phyloP scores from a whole-genome alignment of 2,329 filamentous ascomycete species.

The Pseudocercospora fuligena region DNA sequence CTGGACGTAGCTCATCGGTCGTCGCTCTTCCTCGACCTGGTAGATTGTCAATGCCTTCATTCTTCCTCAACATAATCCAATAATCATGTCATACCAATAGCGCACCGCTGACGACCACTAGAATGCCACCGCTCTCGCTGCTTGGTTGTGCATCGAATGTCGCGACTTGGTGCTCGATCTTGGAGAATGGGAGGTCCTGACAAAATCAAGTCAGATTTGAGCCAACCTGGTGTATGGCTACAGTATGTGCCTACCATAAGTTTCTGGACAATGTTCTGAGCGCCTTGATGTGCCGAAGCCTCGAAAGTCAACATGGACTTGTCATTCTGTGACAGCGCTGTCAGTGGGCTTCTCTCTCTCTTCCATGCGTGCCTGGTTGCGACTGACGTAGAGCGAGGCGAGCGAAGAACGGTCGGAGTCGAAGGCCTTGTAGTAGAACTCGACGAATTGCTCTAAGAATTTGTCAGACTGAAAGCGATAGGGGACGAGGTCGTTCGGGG shows the following conservation, averaged over 20 bases:
- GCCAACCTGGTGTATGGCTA: neutral
- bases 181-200: conserved; percentile 77
- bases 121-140: conserved; percentile 67
- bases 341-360: conserved; percentile 24
- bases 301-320: conserved; percentile 95
- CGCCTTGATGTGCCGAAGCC: conserved; percentile 68
- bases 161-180: conserved; percentile 76
- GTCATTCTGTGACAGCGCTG: conserved; percentile 63
- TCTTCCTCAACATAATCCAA: neutral
- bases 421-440: conserved; percentile 90
- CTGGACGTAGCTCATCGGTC: conserved; percentile 90
- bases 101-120: conserved; percentile 87
- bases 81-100: conserved; percentile 68
- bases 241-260: conserved; percentile 65
- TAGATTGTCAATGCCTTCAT: neutral
- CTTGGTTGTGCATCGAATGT: conserved; percentile 86
- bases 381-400: conserved; percentile 74
- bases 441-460: conserved; percentile 78
- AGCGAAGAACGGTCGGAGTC: conserved; percentile 72
- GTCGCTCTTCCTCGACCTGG: conserved; percentile 83
- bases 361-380: neutral
- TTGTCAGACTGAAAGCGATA: conserved; percentile 13
- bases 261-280: conserved; percentile 74
- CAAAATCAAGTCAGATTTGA: neutral
- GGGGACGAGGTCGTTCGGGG: neutral